phyloP scores from a whole-genome alignment of 2,329 filamentous ascomycete species.

The Kalmusia sp. region DNA sequence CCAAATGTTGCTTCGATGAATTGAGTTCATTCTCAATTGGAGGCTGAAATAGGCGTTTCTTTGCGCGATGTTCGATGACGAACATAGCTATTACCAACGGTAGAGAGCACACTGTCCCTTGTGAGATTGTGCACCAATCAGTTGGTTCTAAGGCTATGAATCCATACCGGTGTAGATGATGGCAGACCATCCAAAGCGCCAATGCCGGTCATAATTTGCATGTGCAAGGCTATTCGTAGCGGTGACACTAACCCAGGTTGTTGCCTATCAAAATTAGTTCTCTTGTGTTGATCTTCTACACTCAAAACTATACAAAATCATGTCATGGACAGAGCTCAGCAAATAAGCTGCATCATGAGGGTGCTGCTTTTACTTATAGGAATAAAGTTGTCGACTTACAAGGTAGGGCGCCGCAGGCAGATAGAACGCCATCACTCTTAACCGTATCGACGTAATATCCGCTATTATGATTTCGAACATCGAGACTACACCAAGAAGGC shows the following conservation, averaged over 20 bases:
- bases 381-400: not conserved
- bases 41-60: not conserved
- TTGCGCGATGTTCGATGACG: not conserved
- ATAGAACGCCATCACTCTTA: not conserved
- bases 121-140: not conserved
- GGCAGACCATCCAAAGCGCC: not conserved
- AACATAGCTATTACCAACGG: not conserved
- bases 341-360: too few relatives aligned
- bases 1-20: too few relatives aligned
- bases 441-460: not conserved
- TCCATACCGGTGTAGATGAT: not conserved
- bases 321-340: too few relatives aligned
- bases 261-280: not conserved
- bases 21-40: not conserved
- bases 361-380: too few relatives aligned
- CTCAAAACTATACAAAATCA: too few relatives aligned
- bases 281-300: too few relatives aligned
- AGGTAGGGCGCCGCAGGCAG: not conserved
- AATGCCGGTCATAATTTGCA: not conserved
- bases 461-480: slow-evolving; percentile 4
- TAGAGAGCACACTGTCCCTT: not conserved
- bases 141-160: not conserved
- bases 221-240: not conserved
- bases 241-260: not conserved
- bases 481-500: not conserved